Evolutionary conservation across 306 rosid species (phyloP).

Genomic region (Acacia melanoxylon): DNA sequence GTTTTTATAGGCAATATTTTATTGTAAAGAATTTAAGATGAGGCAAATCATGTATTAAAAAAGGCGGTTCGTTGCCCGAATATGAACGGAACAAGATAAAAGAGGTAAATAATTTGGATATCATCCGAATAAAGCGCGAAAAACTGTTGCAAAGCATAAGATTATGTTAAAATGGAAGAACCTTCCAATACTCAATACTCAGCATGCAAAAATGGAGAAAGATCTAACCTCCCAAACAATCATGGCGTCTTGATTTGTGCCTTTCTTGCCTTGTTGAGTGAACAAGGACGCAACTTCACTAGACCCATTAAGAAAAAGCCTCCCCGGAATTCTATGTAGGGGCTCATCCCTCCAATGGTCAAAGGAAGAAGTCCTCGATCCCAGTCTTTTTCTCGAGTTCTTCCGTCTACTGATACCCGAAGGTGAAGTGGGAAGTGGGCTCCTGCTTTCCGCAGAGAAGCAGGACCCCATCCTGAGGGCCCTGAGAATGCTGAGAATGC

Average conservation of each 20-base stretch:
- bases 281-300: constrained; percentile 74
- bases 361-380: constrained; percentile 65
- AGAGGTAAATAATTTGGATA: neutral
- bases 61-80: neutral
- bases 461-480: constrained; percentile 99
- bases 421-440: constrained; percentile 74
- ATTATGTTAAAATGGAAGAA: neutral
- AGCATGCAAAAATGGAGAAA: neutral
- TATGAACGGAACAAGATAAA: neutral
- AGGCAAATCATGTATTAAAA: constrained; percentile 9
- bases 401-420: constrained; percentile 44
- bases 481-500: constrained; percentile 80
- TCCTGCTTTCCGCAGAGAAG: constrained; percentile 94
- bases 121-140: constrained; percentile 28
- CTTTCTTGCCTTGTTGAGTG: constrained; percentile 96
- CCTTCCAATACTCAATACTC: neutral
- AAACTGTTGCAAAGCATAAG: constrained; percentile 13
- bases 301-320: constrained; percentile 78
- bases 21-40: constrained; percentile 4
- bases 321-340: constrained; percentile 70
- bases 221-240: constrained; percentile 96
- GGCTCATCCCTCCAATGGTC: constrained; percentile 76
- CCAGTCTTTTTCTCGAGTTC: constrained; percentile 43
- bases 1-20: neutral
- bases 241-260: constrained; percentile 99